Base-by-base conservation (phyloP, 352 stramenopile genomes). In the Phytophthora cajani region DNA sequence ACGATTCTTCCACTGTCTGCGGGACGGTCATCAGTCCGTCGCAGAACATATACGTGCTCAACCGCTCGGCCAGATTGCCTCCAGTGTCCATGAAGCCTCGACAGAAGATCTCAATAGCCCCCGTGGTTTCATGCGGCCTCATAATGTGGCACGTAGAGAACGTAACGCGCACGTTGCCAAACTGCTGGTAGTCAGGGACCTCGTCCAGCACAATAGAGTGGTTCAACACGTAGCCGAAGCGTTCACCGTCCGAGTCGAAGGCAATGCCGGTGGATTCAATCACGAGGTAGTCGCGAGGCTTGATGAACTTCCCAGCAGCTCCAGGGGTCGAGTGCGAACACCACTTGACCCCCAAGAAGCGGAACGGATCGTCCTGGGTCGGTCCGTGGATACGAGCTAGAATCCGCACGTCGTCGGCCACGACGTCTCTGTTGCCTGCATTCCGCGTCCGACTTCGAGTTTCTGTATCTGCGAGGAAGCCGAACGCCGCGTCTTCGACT, bases 271-370 rank as follows among this genome's bases (percentile, higher is more conserved):
- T 84, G 14, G 80, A 84, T 32, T 87, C 78, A 27, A 90, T 40
- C 0, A 82, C 59, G 0, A 88, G 32, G 58, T 84, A 88, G 62
- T 88, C 80, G 19, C 80, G 77, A n/a, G 71, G 72, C 19, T 80
- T 79, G 55, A 90, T 58, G 44, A 90, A 75, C 11, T 33, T 47
- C 11, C 58, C 47, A 14, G 54, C 69, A 44, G 47, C 16, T 11
- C 62, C 60, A 19, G 54, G 12, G 2, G 74, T 59, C 0, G 60
- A 64, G 9, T 71, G 64, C n/a, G 50, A 32, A 53, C 72, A 73
- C 78, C 78, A 89, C 49, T 86, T 87, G 53, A 89, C 57, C 9
- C 74, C 77, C 27, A 86, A 72, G 32, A 85, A 85, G 0, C 77
- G 77, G 50, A 82, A 82, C 30, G 81, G 77, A 23, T 82, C 74